Base-by-base conservation (phyloP, 2,329 filamentous ascomycete genomes). In the Neonectria coccinea region DNA sequence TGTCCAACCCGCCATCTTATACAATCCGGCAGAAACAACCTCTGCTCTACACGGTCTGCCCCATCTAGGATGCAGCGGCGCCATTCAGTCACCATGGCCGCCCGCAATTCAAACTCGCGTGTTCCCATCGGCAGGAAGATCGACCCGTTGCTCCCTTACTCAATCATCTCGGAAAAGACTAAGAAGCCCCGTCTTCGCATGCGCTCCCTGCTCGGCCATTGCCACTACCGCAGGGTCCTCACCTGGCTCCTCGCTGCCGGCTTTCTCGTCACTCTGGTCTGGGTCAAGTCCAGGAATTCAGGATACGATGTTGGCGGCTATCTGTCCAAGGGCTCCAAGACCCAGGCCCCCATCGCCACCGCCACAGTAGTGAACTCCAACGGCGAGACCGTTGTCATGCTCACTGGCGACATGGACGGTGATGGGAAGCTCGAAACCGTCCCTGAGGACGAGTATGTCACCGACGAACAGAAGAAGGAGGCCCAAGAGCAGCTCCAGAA, bases 141-240 rank as follows among this genome's bases (percentile, higher is more conserved):
- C 54, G 78, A 79, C 20, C 72, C 75, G 25, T 56, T 81, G 45
- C 63, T 81, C 16, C 79, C 79, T 2, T 76, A 76, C 58, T 71
- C 75, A 33, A 74, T 72, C 45, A 70, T 75, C 4, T 67, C 71
- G 12, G 75, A 79, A 53, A 79, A 80, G 67, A 74, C 79, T 5
- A 74, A 70, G 65, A 74, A 74, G 60, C 72, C 72, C 18, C 79
- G 75, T 58, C 74, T 84, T 53, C 76, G 81, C 58, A 73, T 85
- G 22, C 81, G 80, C 65, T 76, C 82, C 7, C 68, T 87, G 12
- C 72, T 88, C n/a, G 78, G 84, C 14, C 82, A 85, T 70, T 85
- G 82, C 68, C 77, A 86, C 39, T 86, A 86, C 70, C 81, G 84
- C 44, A 80, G 85, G 59, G 79, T 87, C 20, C 74, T 87, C 47